These are phyloP conservation scores for Verticillium tricorpus DNA, from an alignment of 2,329 filamentous ascomycete genomes.

Conservation along the genomic window DNA sequence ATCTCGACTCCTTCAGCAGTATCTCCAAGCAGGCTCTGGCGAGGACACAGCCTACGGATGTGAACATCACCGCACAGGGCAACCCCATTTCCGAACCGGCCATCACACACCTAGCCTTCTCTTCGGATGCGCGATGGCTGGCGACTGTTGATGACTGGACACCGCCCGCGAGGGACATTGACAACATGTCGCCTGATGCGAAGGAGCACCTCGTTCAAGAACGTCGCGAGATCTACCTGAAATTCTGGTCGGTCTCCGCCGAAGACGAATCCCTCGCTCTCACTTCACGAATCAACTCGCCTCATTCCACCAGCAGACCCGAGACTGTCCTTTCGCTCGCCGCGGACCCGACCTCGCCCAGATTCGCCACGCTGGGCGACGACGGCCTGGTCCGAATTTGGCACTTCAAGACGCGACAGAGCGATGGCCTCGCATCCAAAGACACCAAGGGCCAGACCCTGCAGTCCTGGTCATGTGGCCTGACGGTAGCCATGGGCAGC, in stretches of 20 bases:
- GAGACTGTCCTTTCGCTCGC: constrained; percentile 67
- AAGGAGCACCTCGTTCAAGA: constrained; percentile 43
- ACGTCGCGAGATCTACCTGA: constrained; percentile 72
- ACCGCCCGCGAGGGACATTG: constrained; percentile 65
- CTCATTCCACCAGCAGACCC: constrained; percentile 59
- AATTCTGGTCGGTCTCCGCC: constrained; percentile 77
- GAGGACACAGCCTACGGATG: constrained; percentile 78
- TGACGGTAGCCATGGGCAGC: constrained; percentile 12
- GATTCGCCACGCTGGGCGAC: constrained; percentile 81
- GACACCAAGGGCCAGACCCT: constrained; percentile 54
- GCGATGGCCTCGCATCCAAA: constrained; percentile 62
- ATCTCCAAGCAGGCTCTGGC: constrained; percentile 84
- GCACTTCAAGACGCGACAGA: constrained; percentile 66
- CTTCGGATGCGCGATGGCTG: constrained; percentile 80
- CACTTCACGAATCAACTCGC: constrained; percentile 76
- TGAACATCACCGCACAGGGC: constrained; percentile 70
- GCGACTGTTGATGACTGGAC: constrained; percentile 90
- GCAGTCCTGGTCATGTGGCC: constrained; percentile 69
- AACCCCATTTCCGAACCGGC: constrained; percentile 71
- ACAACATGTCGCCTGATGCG: constrained; percentile 31
- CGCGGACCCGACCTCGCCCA: constrained; percentile 61
- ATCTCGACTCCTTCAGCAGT: constrained; percentile 73
- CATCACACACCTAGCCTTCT: constrained; percentile 70
- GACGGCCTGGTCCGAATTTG: constrained; percentile 78
- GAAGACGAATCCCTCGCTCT: constrained; percentile 62